Base-by-base conservation (phyloP, 805 yeast species). In the Metschnikowia kofuensis region DNA sequence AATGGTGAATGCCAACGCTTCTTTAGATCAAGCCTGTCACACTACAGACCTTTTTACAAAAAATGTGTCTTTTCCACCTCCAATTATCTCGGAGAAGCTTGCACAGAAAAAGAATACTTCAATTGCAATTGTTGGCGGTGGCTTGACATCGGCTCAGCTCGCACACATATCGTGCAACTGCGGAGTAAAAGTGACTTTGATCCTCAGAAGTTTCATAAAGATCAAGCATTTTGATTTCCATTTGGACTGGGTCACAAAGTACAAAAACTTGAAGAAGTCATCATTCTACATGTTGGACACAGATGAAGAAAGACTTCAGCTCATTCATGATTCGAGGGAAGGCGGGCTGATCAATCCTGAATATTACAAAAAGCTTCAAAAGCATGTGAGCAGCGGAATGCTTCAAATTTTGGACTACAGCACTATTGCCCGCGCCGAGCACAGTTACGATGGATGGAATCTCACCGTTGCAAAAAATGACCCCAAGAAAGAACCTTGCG, bases 261-360 rank as follows among this genome's bases (percentile, higher is more conserved):
- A 73, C 57, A 69, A 70, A 50, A 75, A 74, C 48, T 72, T 69
- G 27, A 69, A 72, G 57, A 74, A 73, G 49, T 68, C 76, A 2
- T 68, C 75, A 1, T 71, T 70, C 41, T 75, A 74, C 62, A 68
- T 72, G 54, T 60, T 61, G 45, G 77, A 74, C 40, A 65, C 74
- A 0, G 78, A 75, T 45, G 66, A 69, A 38, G 78, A 74, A 46
- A 55, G 77, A 29, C 57, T 54, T 14, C 60, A 74, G 13, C 71
- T 72, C 70, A 70, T 74, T 39, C 58, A 62, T 15, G 68, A 66
- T 12, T 77, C 79, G 0, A 57, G 79, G 46, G 69, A 72, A 51
- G 78, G 78, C 9, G 79, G 79, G 0, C 71, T 76, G 11, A 62
- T 75, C 13, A 75, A 74, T 47, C 79, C 79, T 0, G 76, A 72